Evolutionary conservation across 345 rosid species (phyloP).

Genomic region (Leavenworthia alabamica): DNA sequence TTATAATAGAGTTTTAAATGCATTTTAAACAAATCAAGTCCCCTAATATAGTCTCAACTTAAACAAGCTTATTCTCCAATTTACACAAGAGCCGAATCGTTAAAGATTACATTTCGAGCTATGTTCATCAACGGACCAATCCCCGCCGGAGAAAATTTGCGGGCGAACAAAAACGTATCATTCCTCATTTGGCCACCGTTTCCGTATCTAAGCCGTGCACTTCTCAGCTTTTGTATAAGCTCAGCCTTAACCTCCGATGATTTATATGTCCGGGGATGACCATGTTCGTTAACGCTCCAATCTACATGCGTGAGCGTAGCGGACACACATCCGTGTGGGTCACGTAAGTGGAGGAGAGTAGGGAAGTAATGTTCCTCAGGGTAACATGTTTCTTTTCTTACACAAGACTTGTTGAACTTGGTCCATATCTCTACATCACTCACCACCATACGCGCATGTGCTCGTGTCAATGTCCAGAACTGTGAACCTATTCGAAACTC

Average conservation of each 20-base stretch:
- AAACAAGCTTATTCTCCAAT: neutral
- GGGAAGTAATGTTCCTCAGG: constrained; percentile 73
- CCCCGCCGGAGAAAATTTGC: constrained; percentile 48
- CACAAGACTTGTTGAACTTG: constrained; percentile 54
- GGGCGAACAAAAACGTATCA: constrained; percentile 54
- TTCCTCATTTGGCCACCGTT: constrained; percentile 20
- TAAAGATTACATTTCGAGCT: constrained; percentile 42
- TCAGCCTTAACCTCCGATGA: constrained; percentile 42
- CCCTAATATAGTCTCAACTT: neutral
- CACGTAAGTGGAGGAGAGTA: constrained; percentile 54
- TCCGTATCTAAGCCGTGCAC: constrained; percentile 43
- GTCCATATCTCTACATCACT: constrained; percentile 45
- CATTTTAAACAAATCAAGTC: neutral
- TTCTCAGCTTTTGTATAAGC: constrained; percentile 38
- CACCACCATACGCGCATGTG: constrained; percentile 52
- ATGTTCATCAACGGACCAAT: constrained; percentile 35
- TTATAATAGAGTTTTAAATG: too few relatives aligned
- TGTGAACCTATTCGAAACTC: constrained; percentile 82
- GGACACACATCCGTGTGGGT: constrained; percentile 41
- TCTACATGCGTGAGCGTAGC: constrained; percentile 72
- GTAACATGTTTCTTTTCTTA: constrained; percentile 41
- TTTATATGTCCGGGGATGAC: constrained; percentile 68
- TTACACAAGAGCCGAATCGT: constrained; percentile 28
- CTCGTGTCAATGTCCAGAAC: constrained; percentile 68
- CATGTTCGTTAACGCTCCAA: constrained; percentile 40